Conservation (phyloP, 805 yeast genomes). For the Sugiyamaella lignohabitans region DNA sequence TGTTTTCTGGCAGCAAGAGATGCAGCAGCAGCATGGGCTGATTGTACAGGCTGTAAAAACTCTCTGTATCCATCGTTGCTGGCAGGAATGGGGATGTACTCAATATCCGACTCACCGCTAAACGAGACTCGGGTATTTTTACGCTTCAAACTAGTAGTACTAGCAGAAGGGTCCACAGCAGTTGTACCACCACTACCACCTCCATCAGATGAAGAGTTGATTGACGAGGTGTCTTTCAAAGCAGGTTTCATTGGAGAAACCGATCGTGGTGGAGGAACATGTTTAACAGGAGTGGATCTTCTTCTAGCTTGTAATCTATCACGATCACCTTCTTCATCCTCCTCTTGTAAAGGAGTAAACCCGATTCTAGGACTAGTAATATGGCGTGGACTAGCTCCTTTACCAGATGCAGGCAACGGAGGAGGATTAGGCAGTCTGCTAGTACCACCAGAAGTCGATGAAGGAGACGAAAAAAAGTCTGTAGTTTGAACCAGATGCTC, state of each 20-base stretch:
- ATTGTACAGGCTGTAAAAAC: constrained; percentile 1
- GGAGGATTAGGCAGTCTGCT: background rate
- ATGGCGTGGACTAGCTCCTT: background rate
- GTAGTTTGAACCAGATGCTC: constrained; percentile 1
- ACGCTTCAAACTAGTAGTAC: background rate
- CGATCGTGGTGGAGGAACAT: constrained; percentile 25
- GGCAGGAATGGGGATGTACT: constrained; percentile 2
- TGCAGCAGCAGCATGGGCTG: constrained; percentile 11
- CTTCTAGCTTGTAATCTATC: background rate
- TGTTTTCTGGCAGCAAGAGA: constrained; percentile 15
- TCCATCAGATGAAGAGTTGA: constrained; percentile 7
- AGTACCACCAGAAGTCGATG: constrained; percentile 1
- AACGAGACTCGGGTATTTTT: constrained; percentile 9
- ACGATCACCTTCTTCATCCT: background rate
- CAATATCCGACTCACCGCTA: constrained; percentile 7
- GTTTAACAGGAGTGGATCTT: constrained; percentile 6
- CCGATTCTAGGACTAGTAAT: background rate
- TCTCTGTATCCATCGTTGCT: constrained; percentile 2
- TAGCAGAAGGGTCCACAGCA: background rate
- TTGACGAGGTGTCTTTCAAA: constrained; percentile 18
- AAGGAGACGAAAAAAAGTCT: constrained; percentile 1
- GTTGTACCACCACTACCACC: background rate
- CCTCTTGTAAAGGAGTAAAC: background rate
- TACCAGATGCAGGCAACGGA: constrained; percentile 1
- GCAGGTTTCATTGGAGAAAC: constrained; percentile 32